Evolutionary conservation across 2,329 filamentous ascomycete species (phyloP), one percentile per base, ranked within the genome.

Genomic region (Triangularia verruculosa): DNA sequence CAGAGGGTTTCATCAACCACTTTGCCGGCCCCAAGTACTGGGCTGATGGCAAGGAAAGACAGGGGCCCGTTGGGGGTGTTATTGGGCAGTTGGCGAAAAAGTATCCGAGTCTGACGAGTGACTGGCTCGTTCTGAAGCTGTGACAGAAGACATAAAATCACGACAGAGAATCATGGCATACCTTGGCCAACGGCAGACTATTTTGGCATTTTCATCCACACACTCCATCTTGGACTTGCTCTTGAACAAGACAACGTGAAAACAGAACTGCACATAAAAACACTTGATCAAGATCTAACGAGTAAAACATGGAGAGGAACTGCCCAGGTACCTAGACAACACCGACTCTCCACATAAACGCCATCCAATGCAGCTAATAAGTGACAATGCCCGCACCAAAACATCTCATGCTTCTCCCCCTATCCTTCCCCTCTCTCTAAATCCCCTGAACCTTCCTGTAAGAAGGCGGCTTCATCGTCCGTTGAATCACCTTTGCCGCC

Each of bases 371-470:
- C 67, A 47, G n/a, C n/a, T 47, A 47, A 47, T 20, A 47, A 47
- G 8, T 47, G 39, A 47, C 39, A 47, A 47, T 20, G n/a, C 39
- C 39, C 39, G n/a, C 39, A 20, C 39, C 39, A 47, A n/a, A 28
- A 47, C 39, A 6, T 59, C 34, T 20, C n/a, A 20, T 20, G n/a
- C 39, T 20, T 20, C n/a, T 47, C 30, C 30, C 11, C 13, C n/a
- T 39, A 22, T 56, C n/a, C 47, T 57, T 61, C 24, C 28, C 59
- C 24, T 4, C 27, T 34, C 24, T 3, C 54, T 78, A 89, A 65
- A 87, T 85, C 53, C 84, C 89, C 77, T 90, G 89, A 56, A 99
- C 93, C 80, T 99, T 99, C 72, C 95, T 85, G 79, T 97, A 98
- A 73, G 91, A 96, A 20, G 93, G 93, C 66, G 95, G 95, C 78